phyloP scores from a whole-genome alignment of 768 basidiomycete genomes.

The Obba rivulosa region DNA sequence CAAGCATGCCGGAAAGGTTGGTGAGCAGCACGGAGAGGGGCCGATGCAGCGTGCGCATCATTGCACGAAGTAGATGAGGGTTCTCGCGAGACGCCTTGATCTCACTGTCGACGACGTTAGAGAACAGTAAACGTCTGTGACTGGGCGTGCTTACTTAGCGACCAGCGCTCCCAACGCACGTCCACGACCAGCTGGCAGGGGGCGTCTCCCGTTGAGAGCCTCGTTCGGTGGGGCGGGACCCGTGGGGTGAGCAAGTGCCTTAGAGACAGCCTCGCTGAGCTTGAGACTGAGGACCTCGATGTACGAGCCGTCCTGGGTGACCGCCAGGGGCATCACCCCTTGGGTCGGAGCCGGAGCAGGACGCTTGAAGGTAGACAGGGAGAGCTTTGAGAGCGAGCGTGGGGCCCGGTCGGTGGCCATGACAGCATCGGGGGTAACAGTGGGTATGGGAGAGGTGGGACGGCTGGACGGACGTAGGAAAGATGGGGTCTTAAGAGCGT shows the following conservation, averaged over 20 bases:
- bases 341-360: constrained; percentile 32
- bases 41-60: constrained; percentile 67
- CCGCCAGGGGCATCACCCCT: constrained; percentile 25
- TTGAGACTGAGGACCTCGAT: constrained; percentile 71
- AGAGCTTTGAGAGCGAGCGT: constrained; percentile 52
- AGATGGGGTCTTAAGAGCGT: constrained; percentile 63
- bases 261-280: constrained; percentile 77
- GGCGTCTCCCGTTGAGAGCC: constrained; percentile 57
- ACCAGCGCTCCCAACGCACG: constrained; percentile 62
- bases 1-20: constrained; percentile 62
- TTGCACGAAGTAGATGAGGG: constrained; percentile 59
- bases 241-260: constrained; percentile 61
- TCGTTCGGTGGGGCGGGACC: constrained; percentile 49
- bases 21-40: constrained; percentile 71
- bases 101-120: constrained; percentile 43
- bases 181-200: constrained; percentile 73
- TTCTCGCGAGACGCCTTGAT: constrained; percentile 60
- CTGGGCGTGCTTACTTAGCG: constrained; percentile 49
- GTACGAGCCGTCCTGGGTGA: constrained; percentile 76
- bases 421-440: constrained; percentile 33
- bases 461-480: constrained; percentile 62
- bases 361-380: constrained; percentile 54
- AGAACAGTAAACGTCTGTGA: neutral
- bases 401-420: constrained; percentile 38
- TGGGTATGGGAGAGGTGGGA: constrained; percentile 55